Evolutionary conservation across 2,329 filamentous ascomycete genomes (phyloP), one percentile per base, ranked within the genome.

Genomic region (Alternaria panax): DNA sequence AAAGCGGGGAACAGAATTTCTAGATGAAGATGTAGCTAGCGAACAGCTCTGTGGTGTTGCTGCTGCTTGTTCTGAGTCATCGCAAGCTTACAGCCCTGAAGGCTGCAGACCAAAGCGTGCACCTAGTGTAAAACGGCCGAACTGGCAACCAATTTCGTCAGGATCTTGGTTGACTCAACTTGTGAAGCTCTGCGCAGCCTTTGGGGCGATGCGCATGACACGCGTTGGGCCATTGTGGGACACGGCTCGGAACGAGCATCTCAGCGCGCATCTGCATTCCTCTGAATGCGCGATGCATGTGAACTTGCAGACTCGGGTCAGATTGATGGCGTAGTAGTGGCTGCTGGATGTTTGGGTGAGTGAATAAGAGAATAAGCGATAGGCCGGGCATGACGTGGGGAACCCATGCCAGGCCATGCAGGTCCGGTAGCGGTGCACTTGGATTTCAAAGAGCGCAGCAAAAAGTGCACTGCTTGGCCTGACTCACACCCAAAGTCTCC

Each of bases 381-480:
- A 28, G 25, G 43, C 27, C 36, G 56, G 43, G 45, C 51, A 53
- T 51, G 51, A 36, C 51, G 43, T 51, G 60, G 51, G 46, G 56
- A 52, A 58, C 59, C 62, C 60, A 48, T 52, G 51, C 54, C 59
- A 40, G 43, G 47, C 1, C 40, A 41, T 47, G 60, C 56, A 54
- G 55, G 60, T 66, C 64, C 64, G 64, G 59, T 66, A 63, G 56
- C 51, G 52, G 60, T 48, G 46, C 60, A 52, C 41, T 54, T 20
- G 30, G 46, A 55, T 47, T 59, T 59, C 52, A 36, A 59, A 47
- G 30, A 40, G 41, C 20, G 55, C 54, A 63, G 43, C 41, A 51
- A 56, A 60, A 52, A 51, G 46, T 40, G 20, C 25, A 47, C 18
- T 43, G 25, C 27, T 32, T 27, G 36, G 36, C 48, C 40, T 56